Base-by-base conservation (phyloP, 2,329 filamentous ascomycete species). In the Colletotrichum incanum region DNA sequence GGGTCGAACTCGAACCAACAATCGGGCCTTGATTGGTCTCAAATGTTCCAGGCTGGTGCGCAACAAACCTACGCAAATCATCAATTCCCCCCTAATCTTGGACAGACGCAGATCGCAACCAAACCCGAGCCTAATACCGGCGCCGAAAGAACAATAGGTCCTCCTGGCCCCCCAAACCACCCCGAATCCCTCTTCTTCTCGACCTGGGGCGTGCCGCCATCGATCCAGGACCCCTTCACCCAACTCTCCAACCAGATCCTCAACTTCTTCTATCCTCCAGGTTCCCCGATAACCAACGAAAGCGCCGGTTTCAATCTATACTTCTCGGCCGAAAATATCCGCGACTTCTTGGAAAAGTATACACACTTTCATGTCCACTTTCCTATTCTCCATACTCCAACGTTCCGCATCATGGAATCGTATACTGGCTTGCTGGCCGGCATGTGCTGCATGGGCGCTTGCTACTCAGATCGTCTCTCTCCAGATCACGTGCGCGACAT, bases 11-110 rank as follows among this genome's bases (percentile, higher is more conserved):
- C 87, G 82, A 87, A 88, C 82, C 89, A 91, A 83, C 86, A 89
- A 84, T 85, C 87, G 80, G 83, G 88, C 85, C 85, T 93, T 85
- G 92, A 94, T 84, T 94, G 93, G 93, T 89, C 92, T 79, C 89
- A 92, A 81, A 93, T 94, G 90, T 94, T 94, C 86, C 92, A 92
- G 85, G 83, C 91, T 85, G 91, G 91, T 88, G 87, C 89, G 85
- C 89, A 92, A 83, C 86, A 90, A 83, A 86, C 87, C 82, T 91
- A 90, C 84, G 88, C 89, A 86, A 89, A 85, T 81, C 60, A 63
- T 63, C 86, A 88, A 80, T 91, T 89, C 84, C 84, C 87, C 81
- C 84, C 91, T 87, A 92, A 92, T 86, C 86, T 89, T 88, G 87
- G 88, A 82, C 88, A 91, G 85, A 90, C 87, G 83, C 91, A 91